Evolutionary conservation across 768 basidiomycete genomes (phyloP).

Genomic region (Agrocybe chaxingu): DNA sequence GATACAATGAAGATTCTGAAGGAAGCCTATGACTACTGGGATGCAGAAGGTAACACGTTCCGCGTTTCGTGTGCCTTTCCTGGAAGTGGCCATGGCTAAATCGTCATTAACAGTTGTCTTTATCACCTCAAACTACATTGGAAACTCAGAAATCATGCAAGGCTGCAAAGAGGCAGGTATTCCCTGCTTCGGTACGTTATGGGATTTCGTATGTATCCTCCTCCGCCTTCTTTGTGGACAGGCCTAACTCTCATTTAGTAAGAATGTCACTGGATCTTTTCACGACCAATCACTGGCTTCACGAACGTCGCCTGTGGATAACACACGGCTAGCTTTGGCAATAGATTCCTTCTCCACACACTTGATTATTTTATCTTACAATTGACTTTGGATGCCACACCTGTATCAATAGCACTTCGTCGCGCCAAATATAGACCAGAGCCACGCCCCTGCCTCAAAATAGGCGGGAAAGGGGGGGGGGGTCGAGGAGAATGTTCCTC

Average conservation of each 20-base stretch:
- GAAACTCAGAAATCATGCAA: conserved; percentile 77
- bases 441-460: conserved; percentile 3
- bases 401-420: conserved; percentile 26
- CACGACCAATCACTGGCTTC: conserved; percentile 14
- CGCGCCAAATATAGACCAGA: conserved; percentile 22
- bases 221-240: conserved; percentile 1
- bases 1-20: conserved; percentile 75
- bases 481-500: too few species aligned
- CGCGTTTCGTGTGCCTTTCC: background rate
- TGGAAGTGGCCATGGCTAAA: background rate
- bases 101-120: conserved; percentile 53
- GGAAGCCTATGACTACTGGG: conserved; percentile 65
- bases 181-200: conserved; percentile 66
- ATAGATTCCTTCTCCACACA: conserved; percentile 18
- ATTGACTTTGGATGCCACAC: conserved; percentile 23
- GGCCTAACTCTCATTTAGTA: conserved; percentile 19
- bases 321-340: conserved; percentile 19
- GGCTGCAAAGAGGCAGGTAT: conserved; percentile 71
- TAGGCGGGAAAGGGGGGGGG: too few species aligned
- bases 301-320: conserved; percentile 18
- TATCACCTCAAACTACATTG: conserved; percentile 80
- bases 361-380: conserved; percentile 18
- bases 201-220: conserved; percentile 54
- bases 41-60: conserved; percentile 55
- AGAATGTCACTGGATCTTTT: conserved; percentile 15